These are phyloP conservation scores for Dictyostelium brefeldianum DNA, from an alignment of 78 protist genomes.

Conservation along the genomic window DNA sequence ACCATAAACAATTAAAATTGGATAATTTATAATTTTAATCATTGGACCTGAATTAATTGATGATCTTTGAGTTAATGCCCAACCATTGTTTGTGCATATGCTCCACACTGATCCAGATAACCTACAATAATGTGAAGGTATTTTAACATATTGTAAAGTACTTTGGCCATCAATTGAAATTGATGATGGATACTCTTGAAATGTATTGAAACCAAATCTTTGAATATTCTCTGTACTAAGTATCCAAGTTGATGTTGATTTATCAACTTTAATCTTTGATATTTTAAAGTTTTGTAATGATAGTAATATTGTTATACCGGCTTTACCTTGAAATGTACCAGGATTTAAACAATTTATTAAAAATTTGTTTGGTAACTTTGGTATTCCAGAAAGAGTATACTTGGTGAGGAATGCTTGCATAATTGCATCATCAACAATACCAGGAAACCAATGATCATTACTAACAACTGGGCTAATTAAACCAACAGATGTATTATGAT, in stretches of 20 bases:
- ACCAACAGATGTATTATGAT: slow-evolving; percentile 9
- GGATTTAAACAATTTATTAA: slow-evolving; percentile 52
- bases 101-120: slow-evolving; percentile 22
- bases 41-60: slow-evolving; percentile 53
- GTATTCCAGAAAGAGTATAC: not conserved
- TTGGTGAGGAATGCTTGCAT: slow-evolving; percentile 77
- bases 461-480: slow-evolving; percentile 33
- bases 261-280: slow-evolving; percentile 27
- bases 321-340: slow-evolving; percentile 9
- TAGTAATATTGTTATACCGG: slow-evolving; percentile 49
- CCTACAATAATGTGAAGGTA: not conserved
- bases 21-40: slow-evolving; percentile 28
- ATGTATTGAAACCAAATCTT: slow-evolving; percentile 49
- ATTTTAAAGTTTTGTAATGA: not conserved
- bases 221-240: slow-evolving; percentile 15
- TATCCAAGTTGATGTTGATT: not conserved
- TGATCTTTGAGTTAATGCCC: slow-evolving; percentile 18
- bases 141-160: not conserved
- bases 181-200: not conserved
- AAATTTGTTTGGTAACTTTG: slow-evolving; percentile 24
- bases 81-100: slow-evolving; percentile 18
- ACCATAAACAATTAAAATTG: slow-evolving; percentile 44
- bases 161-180: slow-evolving; percentile 40
- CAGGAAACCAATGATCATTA: slow-evolving; percentile 81
- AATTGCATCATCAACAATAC: slow-evolving; percentile 78